Evolutionary conservation across 805 yeast species (phyloP).

Genomic region (Candida michaelii): DNA sequence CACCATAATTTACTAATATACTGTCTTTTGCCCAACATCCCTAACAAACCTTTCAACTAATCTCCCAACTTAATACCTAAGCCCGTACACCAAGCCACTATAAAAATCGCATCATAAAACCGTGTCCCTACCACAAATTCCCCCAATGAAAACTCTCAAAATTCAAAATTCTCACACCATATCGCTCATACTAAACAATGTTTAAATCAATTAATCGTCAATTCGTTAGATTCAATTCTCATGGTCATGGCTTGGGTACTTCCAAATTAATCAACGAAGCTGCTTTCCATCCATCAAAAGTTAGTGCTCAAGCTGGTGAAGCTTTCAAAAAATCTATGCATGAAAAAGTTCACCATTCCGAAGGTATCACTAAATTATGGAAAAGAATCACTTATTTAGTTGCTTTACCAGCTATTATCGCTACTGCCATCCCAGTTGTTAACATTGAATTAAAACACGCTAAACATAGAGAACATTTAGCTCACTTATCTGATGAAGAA

Average conservation of each 20-base stretch:
- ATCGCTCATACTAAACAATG: slow-evolving; percentile 8
- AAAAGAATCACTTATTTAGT: slow-evolving; percentile 75
- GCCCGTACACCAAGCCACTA: neutral
- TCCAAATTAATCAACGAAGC: slow-evolving; percentile 42
- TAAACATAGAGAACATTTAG: slow-evolving; percentile 78
- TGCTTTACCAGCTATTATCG: slow-evolving; percentile 78
- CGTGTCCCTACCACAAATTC: slow-evolving; percentile 3
- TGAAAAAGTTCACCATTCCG: slow-evolving; percentile 78
- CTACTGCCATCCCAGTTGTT: slow-evolving; percentile 78
- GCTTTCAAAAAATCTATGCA: slow-evolving; percentile 61
- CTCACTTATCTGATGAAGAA: slow-evolving; percentile 78
- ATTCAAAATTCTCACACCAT: slow-evolving; percentile 20
- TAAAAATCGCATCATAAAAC: neutral
- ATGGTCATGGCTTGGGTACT: slow-evolving; percentile 37
- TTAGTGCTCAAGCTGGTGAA: slow-evolving; percentile 64
- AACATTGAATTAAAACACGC: slow-evolving; percentile 86
- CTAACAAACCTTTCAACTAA: too few species aligned
- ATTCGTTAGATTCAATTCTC: slow-evolving; percentile 40
- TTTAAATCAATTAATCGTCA: slow-evolving; percentile 29
- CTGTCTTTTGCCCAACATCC: too few species aligned
- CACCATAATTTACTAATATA: too few species aligned
- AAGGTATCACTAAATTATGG: slow-evolving; percentile 76
- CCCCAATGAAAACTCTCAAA: slow-evolving; percentile 14
- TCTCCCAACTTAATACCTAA: neutral
- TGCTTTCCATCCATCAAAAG: slow-evolving; percentile 35